Percentiles rank a stretch among this genome's conserved stretches.
These are phyloP conservation scores for Hypomontagnella monticulosa DNA, from an alignment of 495 filamentous ascomycete genomes.

Conservation along the genomic window DNA sequence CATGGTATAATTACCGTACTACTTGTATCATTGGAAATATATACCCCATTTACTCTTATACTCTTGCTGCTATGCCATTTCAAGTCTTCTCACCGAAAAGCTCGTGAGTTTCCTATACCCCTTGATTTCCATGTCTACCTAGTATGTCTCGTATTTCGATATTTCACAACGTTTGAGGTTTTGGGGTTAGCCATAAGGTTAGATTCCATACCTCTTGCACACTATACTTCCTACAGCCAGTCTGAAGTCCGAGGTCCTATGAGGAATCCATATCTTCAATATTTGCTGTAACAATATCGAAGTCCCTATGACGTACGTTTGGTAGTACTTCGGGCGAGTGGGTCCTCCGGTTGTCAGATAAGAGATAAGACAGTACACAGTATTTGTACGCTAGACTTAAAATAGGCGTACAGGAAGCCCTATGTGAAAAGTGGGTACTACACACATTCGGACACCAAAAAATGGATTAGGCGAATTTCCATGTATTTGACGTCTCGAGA, in stretches of 20 bases:
- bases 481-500: slow-evolving; percentile 21
- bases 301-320: no score
- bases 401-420: slow-evolving; percentile 21
- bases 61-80: neutral
- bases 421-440: slow-evolving; percentile 19
- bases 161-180: no score
- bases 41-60: slow-evolving; percentile 12
- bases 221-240: no score
- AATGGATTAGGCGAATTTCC: slow-evolving; percentile 46
- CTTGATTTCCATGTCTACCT: no score
- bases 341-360: neutral
- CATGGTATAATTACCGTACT: neutral
- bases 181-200: no score
- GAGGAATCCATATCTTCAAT: no score
- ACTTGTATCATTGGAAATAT: slow-evolving; percentile 3
- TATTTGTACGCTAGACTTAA: neutral
- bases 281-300: no score
- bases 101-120: neutral
- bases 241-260: no score
- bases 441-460: slow-evolving; percentile 40
- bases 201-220: no score
- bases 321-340: no score
- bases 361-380: slow-evolving; percentile 12
- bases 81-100: no score
- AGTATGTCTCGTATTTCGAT: no score